Evolutionary conservation across 306 rosid species (phyloP), one percentile per base, ranked within the genome.

Genomic region (Mimosa bimucronata): DNA sequence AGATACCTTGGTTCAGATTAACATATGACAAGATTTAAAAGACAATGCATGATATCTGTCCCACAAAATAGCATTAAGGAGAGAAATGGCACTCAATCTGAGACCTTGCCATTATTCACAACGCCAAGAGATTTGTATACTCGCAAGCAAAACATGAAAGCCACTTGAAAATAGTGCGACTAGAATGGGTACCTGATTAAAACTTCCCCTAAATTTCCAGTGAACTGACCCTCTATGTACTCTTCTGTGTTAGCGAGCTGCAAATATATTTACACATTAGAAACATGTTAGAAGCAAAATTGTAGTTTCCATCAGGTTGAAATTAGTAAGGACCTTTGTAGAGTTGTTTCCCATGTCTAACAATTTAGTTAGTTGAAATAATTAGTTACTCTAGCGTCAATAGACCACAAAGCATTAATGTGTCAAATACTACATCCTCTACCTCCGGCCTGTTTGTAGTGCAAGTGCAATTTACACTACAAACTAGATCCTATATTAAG

Each of bases 241-340:
- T 87, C 90, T 68, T 87, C 88, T 7, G 90, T 87, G 83, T 84
- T 87, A 57, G 90, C 90, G 67, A 87, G 76, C 90, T 87, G 77
- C 81, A 82, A 9, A 61, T 18, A 68, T 1, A 25, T 83, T 45
- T 41, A 64, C 62, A 80, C 28, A 55, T 45, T 2, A 65, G 57
- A 77, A 53, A 19, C 1, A 34, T 42, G 44, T 60, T 4, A 82
- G 70, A 21, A 52, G 41, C 78, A 9, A 64, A 30, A 30, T 23
- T 23, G 34, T 42, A 23, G 55, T 48, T 38, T 42, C 74, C n/a
- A 44, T 44, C 38, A 7, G 57, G 7, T 26, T 44, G 38, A 69
- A 41, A 21, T 69, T 12, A 29, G 40, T 12, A 8, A 2, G 50
- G 57, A 25, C 40, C 18, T 44, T 23, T 42, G 38, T 34, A 44